Evolutionary conservation across 106 monocot species (phyloP), one percentile per base, ranked within the genome.

Genomic region (Vanilla planifolia): DNA sequence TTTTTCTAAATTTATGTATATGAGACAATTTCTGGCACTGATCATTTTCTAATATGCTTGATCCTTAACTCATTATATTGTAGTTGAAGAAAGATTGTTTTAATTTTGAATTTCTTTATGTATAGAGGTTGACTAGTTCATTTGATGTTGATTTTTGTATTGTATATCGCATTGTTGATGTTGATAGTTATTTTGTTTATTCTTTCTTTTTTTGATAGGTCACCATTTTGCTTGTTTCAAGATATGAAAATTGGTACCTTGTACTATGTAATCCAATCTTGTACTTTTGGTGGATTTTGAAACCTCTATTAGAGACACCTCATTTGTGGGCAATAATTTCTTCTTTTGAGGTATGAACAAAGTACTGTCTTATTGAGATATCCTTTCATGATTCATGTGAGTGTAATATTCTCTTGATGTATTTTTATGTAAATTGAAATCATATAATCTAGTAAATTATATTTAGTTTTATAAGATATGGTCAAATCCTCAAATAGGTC

Each of bases 211-310:
- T 61, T 43, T 26, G 2, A 43, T 53, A 94, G 89, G 72, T 86
- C 35, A 60, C 59, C 28, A 56, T 85, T 52, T 29, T 77, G 48
- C 22, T 94, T 4, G 19, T 73, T 25, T 55, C 75, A 30, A 75
- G 68, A 5, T 61, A 63, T 55, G 58, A 64, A 34, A 34, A 56
- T 28, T 81, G 85, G 89, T 69, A 77, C 20, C 50, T 48, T 50
- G 36, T 85, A 59, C 51, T 89, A 30, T 85, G 79, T 61, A 79
- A 83, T 86, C 60, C 57, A 2, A 30, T 89, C 64, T 73, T 94
- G 50, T 89, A 85, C 70, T 72, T 77, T 72, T 85, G 89, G 82
- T 94, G 93, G 93, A 75, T 85, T 42, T 17, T 72, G 33, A 94
- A 78, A 67, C 70, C 76, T 70, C 42, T 94, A 8, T 48, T 83